Conservation (phyloP, 257 asterid genomes). For the Cinchona pubescens region DNA sequence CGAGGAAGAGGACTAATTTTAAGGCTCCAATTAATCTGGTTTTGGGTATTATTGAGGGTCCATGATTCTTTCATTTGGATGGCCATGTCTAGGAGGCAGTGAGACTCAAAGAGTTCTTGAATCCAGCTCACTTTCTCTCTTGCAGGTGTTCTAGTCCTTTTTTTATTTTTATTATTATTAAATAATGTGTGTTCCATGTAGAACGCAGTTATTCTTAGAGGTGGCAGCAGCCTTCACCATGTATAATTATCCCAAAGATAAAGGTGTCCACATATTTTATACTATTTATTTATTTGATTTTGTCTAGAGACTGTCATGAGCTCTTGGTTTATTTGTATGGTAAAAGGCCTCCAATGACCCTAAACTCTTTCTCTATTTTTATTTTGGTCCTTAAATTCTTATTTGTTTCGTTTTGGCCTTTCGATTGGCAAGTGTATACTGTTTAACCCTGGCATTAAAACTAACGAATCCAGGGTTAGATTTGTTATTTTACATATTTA, state of each 20-base stretch:
- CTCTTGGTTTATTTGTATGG: too few relatives aligned
- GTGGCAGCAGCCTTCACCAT: neutral
- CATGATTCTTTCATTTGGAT: slow-evolving; percentile 40
- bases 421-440: too few relatives aligned
- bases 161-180: too few relatives aligned
- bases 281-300: slow-evolving; percentile 12
- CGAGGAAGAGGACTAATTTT: slow-evolving; percentile 66
- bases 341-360: too few relatives aligned
- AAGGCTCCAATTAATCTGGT: slow-evolving; percentile 27
- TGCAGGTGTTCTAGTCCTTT: neutral
- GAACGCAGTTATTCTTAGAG: slow-evolving; percentile 1
- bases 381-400: too few relatives aligned
- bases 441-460: too few relatives aligned
- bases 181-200: slow-evolving; percentile 10
- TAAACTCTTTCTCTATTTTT: too few relatives aligned
- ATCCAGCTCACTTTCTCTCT: neutral
- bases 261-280: neutral
- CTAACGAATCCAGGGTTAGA: too few relatives aligned
- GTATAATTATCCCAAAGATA: slow-evolving; percentile 13
- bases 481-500: too few relatives aligned
- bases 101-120: slow-evolving; percentile 5
- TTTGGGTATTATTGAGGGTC: slow-evolving; percentile 29
- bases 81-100: slow-evolving; percentile 31
- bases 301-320: too few relatives aligned
- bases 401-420: too few relatives aligned